Percentiles rank a stretch among this genome's conserved stretches.
These are phyloP conservation scores for Rhodotorula babjevae DNA, from an alignment of 768 basidiomycete genomes.

Conservation along the genomic window DNA sequence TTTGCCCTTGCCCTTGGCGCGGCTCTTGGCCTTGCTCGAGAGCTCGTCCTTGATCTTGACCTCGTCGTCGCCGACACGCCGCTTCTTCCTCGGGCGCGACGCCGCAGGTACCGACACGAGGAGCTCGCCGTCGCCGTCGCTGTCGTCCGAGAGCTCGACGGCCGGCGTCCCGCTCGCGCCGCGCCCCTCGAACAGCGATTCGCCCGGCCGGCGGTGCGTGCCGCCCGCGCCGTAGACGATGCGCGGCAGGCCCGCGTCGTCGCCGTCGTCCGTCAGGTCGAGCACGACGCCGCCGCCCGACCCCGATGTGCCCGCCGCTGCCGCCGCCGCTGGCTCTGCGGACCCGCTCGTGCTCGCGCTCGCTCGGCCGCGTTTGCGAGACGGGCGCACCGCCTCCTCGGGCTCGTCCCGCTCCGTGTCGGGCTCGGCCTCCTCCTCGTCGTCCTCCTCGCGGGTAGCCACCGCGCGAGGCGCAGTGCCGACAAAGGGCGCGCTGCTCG, in stretches of 20 bases:
- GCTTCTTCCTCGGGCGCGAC: background rate
- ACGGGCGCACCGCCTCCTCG: background rate
- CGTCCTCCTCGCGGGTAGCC: background rate
- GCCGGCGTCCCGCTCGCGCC: too few relatives aligned
- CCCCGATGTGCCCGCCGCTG: too few relatives aligned
- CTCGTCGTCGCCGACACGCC: background rate
- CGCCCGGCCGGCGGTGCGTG: background rate
- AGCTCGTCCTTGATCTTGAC: background rate
- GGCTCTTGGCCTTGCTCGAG: background rate
- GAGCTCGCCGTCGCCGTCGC: background rate
- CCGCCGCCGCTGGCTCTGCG: background rate
- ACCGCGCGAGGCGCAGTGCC: background rate
- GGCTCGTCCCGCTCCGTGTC: background rate
- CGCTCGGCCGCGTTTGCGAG: background rate
- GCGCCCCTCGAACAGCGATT: background rate
- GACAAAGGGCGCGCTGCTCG: background rate
- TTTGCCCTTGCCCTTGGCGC: conserved; percentile 29
- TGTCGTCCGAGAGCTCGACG: background rate
- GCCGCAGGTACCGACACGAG: background rate
- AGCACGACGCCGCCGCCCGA: background rate
- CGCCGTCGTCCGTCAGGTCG: conserved; percentile 23
- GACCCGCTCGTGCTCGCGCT: too few relatives aligned
- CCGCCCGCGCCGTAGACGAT: too few relatives aligned
- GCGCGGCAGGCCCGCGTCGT: background rate
- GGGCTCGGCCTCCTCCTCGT: background rate